phyloP scores from a whole-genome alignment of 1,284 basidiomycete species.

The Xanthoconium separans region DNA sequence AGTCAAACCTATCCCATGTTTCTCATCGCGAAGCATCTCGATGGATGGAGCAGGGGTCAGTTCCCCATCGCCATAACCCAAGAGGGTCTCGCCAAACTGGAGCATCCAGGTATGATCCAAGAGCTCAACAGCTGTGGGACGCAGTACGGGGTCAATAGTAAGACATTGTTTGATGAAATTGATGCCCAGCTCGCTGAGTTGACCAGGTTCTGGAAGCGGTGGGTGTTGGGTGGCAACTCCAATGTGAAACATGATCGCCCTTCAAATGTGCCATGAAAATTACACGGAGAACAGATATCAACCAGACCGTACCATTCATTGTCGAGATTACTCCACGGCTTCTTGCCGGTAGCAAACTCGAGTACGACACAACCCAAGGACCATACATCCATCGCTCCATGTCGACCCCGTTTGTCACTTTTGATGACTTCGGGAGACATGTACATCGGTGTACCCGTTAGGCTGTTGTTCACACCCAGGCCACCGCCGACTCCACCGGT shows the following conservation, averaged over 20 bases:
- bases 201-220: conserved; percentile 87
- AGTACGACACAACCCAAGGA: conserved; percentile 94
- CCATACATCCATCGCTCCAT: conserved; percentile 99
- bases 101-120: conserved; percentile 92
- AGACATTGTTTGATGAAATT: conserved; percentile 94
- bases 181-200: conserved; percentile 89
- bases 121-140: conserved; percentile 86
- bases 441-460: conserved; percentile 99
- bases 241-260: conserved; percentile 99
- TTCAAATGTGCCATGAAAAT: conserved; percentile 10
- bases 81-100: conserved; percentile 68
- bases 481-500: conserved; percentile 38
- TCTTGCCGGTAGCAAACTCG: conserved; percentile 94
- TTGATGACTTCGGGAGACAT: conserved; percentile 99
- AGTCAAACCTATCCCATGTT: conserved; percentile 50
- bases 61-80: conserved; percentile 66
- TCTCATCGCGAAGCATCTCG: conserved; percentile 46
- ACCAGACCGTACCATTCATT: conserved; percentile 85
- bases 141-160: conserved; percentile 80
- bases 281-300: not conserved
- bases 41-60: conserved; percentile 49
- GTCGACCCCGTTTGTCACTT: conserved; percentile 79
- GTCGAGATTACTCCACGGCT: conserved; percentile 98
- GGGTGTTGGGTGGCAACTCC: conserved; percentile 97
- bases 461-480: conserved; percentile 58